Conservation (phyloP, 441 rosid genomes). For the Populus hybrid region DNA sequence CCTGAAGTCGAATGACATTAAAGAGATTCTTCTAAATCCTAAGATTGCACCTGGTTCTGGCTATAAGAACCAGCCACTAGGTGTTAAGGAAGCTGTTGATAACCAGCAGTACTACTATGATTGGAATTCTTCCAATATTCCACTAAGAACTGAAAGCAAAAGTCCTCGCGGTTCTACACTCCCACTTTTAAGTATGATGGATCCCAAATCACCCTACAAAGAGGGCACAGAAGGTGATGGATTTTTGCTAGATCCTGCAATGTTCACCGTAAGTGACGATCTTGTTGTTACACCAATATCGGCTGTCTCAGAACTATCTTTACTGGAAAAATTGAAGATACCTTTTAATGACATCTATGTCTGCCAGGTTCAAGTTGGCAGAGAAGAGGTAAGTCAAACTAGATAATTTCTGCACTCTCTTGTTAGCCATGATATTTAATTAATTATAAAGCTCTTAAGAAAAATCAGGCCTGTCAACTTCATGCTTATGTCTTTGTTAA, state of each 20-base stretch:
- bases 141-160: neutral
- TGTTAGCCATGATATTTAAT: neutral
- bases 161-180: neutral
- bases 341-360: conserved; percentile 16
- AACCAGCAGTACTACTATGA: neutral
- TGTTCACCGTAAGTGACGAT: conserved; percentile 22
- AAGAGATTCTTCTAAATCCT: too few species aligned
- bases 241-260: conserved; percentile 13
- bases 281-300: conserved; percentile 15
- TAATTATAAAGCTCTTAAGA: neutral
- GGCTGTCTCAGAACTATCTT: neutral
- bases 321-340: conserved; percentile 10
- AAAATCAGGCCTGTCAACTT: neutral
- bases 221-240: neutral
- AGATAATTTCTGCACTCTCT: neutral
- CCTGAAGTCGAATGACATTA: too few species aligned
- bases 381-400: conserved; percentile 2
- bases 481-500: neutral
- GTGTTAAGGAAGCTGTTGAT: conserved; percentile 10
- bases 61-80: too few species aligned
- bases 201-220: conserved; percentile 11
- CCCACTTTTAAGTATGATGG: neutral
- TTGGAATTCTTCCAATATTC: too few species aligned
- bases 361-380: conserved; percentile 3
- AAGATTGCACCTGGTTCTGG: too few species aligned